These are phyloP conservation scores for Saccharomycopsis sp. DNA, from an alignment of 805 yeast species.

Conservation along the genomic window DNA sequence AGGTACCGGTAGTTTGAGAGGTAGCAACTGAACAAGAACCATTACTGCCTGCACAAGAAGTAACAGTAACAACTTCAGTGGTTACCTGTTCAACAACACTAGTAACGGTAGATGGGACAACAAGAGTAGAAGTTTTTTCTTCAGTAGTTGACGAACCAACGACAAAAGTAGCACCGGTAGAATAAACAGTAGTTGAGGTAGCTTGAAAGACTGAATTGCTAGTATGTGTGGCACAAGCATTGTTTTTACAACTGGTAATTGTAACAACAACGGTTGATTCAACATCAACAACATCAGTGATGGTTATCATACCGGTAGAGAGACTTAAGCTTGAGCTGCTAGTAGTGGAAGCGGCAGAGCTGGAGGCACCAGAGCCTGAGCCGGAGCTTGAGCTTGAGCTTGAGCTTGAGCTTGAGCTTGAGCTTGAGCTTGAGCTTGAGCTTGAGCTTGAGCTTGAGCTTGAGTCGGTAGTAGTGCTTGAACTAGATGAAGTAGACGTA, in stretches of 20 bases:
- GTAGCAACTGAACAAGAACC: slow-evolving; percentile 6
- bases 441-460: slow-evolving; percentile 17
- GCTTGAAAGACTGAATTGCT: slow-evolving; percentile 21
- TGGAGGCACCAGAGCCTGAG: not conserved
- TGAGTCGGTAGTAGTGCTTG: slow-evolving; percentile 23
- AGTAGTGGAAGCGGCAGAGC: not conserved
- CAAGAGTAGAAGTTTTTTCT: too few relatives aligned
- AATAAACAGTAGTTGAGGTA: slow-evolving; percentile 19
- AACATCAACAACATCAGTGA: slow-evolving; percentile 3
- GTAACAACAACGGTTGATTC: slow-evolving; percentile 18
- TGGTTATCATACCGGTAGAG: not conserved
- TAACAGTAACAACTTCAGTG: slow-evolving; percentile 21
- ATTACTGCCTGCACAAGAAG: slow-evolving; percentile 22
- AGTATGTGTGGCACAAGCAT: slow-evolving; percentile 21
- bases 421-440: slow-evolving; percentile 12
- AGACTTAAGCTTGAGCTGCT: not conserved
- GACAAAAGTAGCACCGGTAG: not conserved
- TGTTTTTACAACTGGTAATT: slow-evolving; percentile 23
- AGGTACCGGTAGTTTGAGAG: not conserved
- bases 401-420: slow-evolving; percentile 18
- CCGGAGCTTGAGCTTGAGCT: slow-evolving; percentile 4
- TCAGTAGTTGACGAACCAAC: not conserved
- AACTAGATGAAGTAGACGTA: slow-evolving; percentile 26
- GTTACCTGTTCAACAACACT: slow-evolving; percentile 11
- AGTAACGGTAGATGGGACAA: slow-evolving; percentile 13